phyloP scores from a whole-genome alignment of 257 asterid species.

The Eucommia ulmoides region DNA sequence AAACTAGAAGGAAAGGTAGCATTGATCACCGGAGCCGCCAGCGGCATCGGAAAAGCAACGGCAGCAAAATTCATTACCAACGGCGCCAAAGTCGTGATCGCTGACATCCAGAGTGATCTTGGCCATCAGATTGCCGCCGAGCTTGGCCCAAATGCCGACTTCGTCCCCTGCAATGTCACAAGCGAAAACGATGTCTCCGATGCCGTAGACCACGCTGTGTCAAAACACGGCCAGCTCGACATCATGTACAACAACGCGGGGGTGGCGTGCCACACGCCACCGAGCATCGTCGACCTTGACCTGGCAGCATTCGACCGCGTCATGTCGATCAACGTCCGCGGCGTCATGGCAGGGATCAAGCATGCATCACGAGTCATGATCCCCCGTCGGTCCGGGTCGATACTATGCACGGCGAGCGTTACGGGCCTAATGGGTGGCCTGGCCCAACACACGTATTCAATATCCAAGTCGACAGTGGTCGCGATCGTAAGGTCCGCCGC shows the following conservation, averaged over 20 bases:
- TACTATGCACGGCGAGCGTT: constrained; percentile 76
- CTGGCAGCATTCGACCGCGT: constrained; percentile 45
- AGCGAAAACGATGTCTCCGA: constrained; percentile 47
- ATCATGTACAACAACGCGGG: constrained; percentile 93
- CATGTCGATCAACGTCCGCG: constrained; percentile 69
- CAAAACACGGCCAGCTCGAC: constrained; percentile 53
- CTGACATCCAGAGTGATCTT: constrained; percentile 38
- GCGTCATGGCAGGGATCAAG: constrained; percentile 63
- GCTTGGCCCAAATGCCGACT: constrained; percentile 58
- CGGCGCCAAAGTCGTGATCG: constrained; percentile 71
- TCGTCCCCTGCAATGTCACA: constrained; percentile 55
- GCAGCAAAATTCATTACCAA: constrained; percentile 49
- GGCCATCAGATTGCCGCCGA: constrained; percentile 38
- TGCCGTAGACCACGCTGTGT: constrained; percentile 55
- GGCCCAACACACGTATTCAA: constrained; percentile 63
- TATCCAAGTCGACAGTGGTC: constrained; percentile 54
- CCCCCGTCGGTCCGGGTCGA: constrained; percentile 46
- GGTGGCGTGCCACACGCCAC: constrained; percentile 64
- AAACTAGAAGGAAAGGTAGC: constrained; percentile 77
- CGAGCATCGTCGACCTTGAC: constrained; percentile 54
- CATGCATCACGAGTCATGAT: constrained; percentile 91
- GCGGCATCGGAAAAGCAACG: constrained; percentile 77
- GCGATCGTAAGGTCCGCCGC: constrained; percentile 54
- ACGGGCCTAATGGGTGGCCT: constrained; percentile 71
- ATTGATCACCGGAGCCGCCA: constrained; percentile 75